Percentiles rank a stretch among this genome's conserved stretches.
phyloP scores from a whole-genome alignment of 805 yeast genomes.

The Candida tibetensis region DNA sequence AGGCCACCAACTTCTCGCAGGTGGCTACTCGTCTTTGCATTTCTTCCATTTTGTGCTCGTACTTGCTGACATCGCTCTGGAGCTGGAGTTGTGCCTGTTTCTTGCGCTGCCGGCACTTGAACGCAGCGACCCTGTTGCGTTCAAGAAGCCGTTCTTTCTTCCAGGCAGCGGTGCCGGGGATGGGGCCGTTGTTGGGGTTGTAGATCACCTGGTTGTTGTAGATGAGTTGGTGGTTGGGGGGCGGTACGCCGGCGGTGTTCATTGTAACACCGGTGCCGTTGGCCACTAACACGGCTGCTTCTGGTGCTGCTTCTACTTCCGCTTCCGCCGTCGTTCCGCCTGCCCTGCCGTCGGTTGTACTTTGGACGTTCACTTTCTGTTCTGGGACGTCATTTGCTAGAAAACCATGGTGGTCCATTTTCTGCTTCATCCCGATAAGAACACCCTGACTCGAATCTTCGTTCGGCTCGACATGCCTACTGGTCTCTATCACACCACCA shows the following conservation, averaged over 20 bases:
- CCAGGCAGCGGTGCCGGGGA: slow-evolving; percentile 67
- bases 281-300: neutral
- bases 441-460: neutral
- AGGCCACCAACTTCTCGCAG: slow-evolving; percentile 15
- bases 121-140: slow-evolving; percentile 65
- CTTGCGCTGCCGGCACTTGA: slow-evolving; percentile 65
- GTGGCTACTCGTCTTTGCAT: slow-evolving; percentile 18
- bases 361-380: neutral
- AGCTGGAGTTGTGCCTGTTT: slow-evolving; percentile 67
- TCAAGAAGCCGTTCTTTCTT: slow-evolving; percentile 61
- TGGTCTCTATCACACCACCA: too few species aligned
- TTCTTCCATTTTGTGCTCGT: slow-evolving; percentile 42
- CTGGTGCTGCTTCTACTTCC: neutral
- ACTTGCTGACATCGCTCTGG: slow-evolving; percentile 55
- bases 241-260: slow-evolving; percentile 45
- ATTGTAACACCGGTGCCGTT: neutral
- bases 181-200: slow-evolving; percentile 52
- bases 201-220: slow-evolving; percentile 56
- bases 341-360: neutral
- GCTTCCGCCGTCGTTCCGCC: neutral
- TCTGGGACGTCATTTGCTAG: neutral
- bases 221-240: slow-evolving; percentile 50
- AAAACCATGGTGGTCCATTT: neutral
- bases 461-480: too few species aligned
- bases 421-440: neutral